These are phyloP conservation scores for Benincasa hispida DNA, from an alignment of 306 rosid genomes.

Conservation along the genomic window DNA sequence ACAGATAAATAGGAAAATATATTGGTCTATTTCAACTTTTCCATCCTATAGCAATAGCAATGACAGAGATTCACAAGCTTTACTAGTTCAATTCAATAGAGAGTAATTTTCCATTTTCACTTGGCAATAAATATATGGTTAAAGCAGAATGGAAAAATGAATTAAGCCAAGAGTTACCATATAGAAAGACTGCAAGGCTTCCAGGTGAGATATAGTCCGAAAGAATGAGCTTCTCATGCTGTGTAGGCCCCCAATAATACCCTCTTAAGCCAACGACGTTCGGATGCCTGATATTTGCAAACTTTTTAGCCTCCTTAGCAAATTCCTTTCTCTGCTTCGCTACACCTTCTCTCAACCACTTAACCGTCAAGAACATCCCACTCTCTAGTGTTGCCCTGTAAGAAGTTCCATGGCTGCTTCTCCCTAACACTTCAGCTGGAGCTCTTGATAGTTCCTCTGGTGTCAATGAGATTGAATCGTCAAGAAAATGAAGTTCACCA, in stretches of 20 bases:
- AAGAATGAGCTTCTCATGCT: conserved; percentile 97
- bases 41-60: background rate
- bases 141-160: conserved; percentile 5
- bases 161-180: conserved; percentile 44
- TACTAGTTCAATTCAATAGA: background rate
- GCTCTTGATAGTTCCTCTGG: conserved; percentile 93
- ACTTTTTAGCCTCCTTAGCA: conserved; percentile 86
- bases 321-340: conserved; percentile 97
- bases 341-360: conserved; percentile 99
- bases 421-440: conserved; percentile 93
- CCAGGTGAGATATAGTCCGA: conserved; percentile 87
- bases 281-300: conserved; percentile 93
- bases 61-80: background rate
- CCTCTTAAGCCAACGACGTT: conserved; percentile 93
- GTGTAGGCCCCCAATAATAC: conserved; percentile 98
- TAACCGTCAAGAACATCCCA: conserved; percentile 74
- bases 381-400: conserved; percentile 83
- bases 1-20: background rate
- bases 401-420: conserved; percentile 97
- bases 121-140: background rate
- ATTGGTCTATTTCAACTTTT: background rate
- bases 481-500: conserved; percentile 92
- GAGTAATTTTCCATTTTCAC: background rate
- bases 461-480: conserved; percentile 62
- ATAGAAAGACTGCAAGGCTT: conserved; percentile 83